Percentiles rank a stretch among this genome's conserved stretches.
Evolutionary conservation across 495 filamentous ascomycete species (phyloP).

Genomic region (Tetracladium marchalianum): DNA sequence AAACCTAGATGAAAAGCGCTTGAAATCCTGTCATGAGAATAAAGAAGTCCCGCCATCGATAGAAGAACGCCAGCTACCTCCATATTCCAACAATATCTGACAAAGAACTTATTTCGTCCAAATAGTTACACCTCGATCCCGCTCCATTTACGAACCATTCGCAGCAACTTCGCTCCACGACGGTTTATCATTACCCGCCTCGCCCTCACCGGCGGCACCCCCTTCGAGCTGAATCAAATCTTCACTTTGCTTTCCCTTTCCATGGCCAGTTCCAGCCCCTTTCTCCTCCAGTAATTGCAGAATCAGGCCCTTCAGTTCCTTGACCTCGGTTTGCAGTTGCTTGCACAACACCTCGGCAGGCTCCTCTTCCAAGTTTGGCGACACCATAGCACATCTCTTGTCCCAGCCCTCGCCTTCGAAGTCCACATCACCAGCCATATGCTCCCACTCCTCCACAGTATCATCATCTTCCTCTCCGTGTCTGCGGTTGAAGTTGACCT

Average conservation of each 20-base stretch:
- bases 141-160: too few species aligned
- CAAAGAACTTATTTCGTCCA: too few species aligned
- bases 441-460: slow-evolving; percentile 84
- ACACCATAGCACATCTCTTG: slow-evolving; percentile 60
- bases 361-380: slow-evolving; percentile 69
- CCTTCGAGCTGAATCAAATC: too few species aligned
- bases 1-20: too few species aligned
- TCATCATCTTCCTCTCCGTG: slow-evolving; percentile 88
- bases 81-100: too few species aligned
- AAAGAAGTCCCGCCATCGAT: too few species aligned
- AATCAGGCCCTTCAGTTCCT: slow-evolving; percentile 53
- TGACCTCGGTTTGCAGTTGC: slow-evolving; percentile 59
- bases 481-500: slow-evolving; percentile 60
- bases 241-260: not conserved
- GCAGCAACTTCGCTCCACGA: too few species aligned
- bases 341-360: slow-evolving; percentile 55
- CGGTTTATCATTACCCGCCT: too few species aligned
- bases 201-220: too few species aligned
- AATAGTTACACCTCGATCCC: too few species aligned
- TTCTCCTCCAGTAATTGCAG: slow-evolving; percentile 12
- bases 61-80: too few species aligned
- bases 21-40: too few species aligned
- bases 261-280: not conserved
- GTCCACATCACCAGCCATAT: slow-evolving; percentile 59
- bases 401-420: slow-evolving; percentile 75